Evolutionary conservation across 2,329 filamentous ascomycete genomes (phyloP).

Genomic region (Xylogone sp.): DNA sequence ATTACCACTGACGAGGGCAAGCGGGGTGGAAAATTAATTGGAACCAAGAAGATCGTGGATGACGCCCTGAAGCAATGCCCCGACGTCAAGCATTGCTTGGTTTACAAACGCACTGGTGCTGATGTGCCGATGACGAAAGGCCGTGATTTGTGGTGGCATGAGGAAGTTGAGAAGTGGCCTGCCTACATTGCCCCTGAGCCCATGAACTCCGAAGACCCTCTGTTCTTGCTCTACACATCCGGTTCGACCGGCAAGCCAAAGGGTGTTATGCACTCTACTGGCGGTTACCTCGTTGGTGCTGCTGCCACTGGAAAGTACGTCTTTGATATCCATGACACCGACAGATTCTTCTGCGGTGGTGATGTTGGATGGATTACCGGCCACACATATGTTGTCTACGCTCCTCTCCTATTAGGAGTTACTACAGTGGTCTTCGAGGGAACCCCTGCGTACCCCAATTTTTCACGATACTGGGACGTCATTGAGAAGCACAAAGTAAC

Average conservation of each 20-base stretch:
- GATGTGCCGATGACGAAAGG: conserved; percentile 88
- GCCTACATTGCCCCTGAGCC: conserved; percentile 84
- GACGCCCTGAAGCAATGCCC: conserved; percentile 96
- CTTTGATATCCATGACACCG: conserved; percentile 93
- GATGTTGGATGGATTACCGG: conserved; percentile 99
- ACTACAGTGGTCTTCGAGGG: conserved; percentile 97
- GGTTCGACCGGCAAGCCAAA: conserved; percentile 98
- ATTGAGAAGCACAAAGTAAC: conserved; percentile 93
- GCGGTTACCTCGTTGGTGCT: conserved; percentile 88
- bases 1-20: conserved; percentile 98
- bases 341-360: conserved; percentile 95
- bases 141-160: conserved; percentile 96
- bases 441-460: conserved; percentile 94
- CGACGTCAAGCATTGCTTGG: conserved; percentile 77
- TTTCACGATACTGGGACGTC: conserved; percentile 98
- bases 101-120: conserved; percentile 92
- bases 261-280: conserved; percentile 97
- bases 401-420: conserved; percentile 86
- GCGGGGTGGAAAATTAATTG: conserved; percentile 94
- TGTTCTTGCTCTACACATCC: conserved; percentile 97
- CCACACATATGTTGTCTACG: conserved; percentile 97
- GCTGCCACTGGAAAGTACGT: conserved; percentile 97
- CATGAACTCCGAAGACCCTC: conserved; percentile 90
- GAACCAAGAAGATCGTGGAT: conserved; percentile 98
- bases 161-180: conserved; percentile 96